Evolutionary conservation across 1,284 basidiomycete genomes (phyloP), one percentile per base, ranked within the genome.

Genomic region (Exobasidium cylindrosporum): DNA sequence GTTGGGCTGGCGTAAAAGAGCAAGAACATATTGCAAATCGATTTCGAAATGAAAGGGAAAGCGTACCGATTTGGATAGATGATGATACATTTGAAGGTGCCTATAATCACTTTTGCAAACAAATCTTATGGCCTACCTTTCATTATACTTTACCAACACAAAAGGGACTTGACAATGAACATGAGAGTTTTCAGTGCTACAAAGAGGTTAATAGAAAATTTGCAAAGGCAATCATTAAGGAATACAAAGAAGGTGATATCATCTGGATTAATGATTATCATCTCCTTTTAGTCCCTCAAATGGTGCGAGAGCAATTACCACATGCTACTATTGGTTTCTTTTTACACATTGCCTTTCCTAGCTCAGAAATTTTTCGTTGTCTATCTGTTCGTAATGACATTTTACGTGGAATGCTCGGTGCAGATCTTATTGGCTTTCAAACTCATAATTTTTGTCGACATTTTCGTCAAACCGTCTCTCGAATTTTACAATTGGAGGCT

Each of bases 91-190:
- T 91, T 66, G 84, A 86, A 66, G 85, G 85, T 61, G 88, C 86
- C 75, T 93, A 93, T 72, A 89, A 91, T 77, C 87, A 89, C 70
- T 92, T 91, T 79, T 93, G 91, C 79, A 91, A 93, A 73, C 89
- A 90, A 84, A 89, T 92, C 29, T 84, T 92, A 30, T 93, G 91
- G 91, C 91, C 91, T 0, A 89, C 87, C 62, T 83, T 93, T 45
- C 91, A 93, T 79, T 92, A 92, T 73, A 88, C 89, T 6, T 85
- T 92, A 50, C 90, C 90, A 3, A 90, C 89, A 0, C 89, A 89
- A 0, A 90, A 89, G 79, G 90, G 88, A 0, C 90, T 90, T 72
- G 83, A 86, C 74, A 89, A 89, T 79, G 89, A 92, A 81, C 87
- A 87, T 54, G 80, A 79, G 40, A 85, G 88, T 0, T 92, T 86